Conservation (phyloP, 345 rosid species). For the Abelmoschus esculentus region DNA sequence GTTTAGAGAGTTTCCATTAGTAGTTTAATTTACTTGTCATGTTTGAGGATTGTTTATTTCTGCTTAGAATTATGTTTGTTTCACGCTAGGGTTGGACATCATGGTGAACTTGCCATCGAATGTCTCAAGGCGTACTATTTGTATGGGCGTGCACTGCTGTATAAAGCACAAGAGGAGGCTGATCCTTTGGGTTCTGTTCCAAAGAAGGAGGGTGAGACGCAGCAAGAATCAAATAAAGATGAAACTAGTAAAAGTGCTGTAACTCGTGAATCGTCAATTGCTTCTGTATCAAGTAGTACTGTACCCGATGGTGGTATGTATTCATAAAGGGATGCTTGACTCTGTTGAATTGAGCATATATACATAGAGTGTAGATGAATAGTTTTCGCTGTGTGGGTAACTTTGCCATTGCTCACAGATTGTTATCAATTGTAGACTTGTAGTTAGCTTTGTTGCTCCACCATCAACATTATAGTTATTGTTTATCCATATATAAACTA, state of each 20-base stretch:
- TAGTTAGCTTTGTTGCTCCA: not conserved
- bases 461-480: not conserved
- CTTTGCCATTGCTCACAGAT: not conserved
- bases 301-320: slow-evolving; percentile 24
- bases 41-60: not conserved
- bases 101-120: slow-evolving; percentile 72
- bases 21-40: not conserved
- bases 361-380: not conserved
- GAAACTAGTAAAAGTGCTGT: slow-evolving; percentile 29
- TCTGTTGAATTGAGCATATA: not conserved
- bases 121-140: slow-evolving; percentile 71
- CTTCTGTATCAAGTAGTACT: slow-evolving; percentile 39
- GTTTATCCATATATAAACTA: not conserved
- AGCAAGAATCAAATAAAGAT: slow-evolving; percentile 34
- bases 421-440: not conserved
- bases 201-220: slow-evolving; percentile 48
- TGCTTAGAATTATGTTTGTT: not conserved
- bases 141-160: slow-evolving; percentile 73
- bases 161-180: slow-evolving; percentile 91
- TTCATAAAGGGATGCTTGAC: not conserved
- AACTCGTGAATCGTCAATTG: slow-evolving; percentile 41
- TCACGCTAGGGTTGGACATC: slow-evolving; percentile 48
- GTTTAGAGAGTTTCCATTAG: not conserved
- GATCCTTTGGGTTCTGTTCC: slow-evolving; percentile 82
- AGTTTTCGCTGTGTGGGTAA: not conserved